Evolutionary conservation across 2,329 filamentous ascomycete species (phyloP).

Genomic region (Plenodomus tracheiphilus): DNA sequence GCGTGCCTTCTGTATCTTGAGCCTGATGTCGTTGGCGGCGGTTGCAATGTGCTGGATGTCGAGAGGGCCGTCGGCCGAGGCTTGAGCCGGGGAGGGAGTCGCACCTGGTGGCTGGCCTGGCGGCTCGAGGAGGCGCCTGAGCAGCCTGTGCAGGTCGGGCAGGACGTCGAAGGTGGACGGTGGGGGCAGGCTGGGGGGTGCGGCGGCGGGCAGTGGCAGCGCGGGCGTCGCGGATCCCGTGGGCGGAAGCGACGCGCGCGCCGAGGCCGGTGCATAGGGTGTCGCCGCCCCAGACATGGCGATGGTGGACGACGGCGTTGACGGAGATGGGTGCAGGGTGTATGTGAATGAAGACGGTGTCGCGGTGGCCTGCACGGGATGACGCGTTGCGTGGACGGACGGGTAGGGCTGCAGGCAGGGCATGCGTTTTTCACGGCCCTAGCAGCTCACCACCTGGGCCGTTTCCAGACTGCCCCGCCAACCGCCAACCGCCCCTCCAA

Average conservation of each 20-base stretch:
- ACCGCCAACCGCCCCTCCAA: slow-evolving; percentile 35
- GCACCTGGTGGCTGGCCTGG: slow-evolving; percentile 41
- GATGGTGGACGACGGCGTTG: too few species aligned
- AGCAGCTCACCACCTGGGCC: slow-evolving; percentile 4
- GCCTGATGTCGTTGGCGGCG: slow-evolving; percentile 77
- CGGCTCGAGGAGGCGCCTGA: slow-evolving; percentile 69
- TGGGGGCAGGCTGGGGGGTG: slow-evolving; percentile 65
- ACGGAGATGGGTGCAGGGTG: too few species aligned
- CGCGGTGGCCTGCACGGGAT: slow-evolving; percentile 20
- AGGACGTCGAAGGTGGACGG: slow-evolving; percentile 85
- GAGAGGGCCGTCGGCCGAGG: slow-evolving; percentile 46
- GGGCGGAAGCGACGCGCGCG: slow-evolving; percentile 34
- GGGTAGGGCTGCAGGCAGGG: slow-evolving; percentile 14
- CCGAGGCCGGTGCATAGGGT: slow-evolving; percentile 37
- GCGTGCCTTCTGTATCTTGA: slow-evolving; percentile 80
- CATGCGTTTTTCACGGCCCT: slow-evolving; percentile 23
- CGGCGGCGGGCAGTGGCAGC: slow-evolving; percentile 21
- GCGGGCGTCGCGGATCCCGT: slow-evolving; percentile 38
- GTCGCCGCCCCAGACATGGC: slow-evolving; percentile 41
- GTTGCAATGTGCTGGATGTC: slow-evolving; percentile 77
- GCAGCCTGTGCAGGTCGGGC: slow-evolving; percentile 76
- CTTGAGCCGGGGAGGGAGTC: slow-evolving; percentile 28
- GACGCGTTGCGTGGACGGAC: slow-evolving; percentile 24
- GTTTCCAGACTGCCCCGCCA: slow-evolving; percentile 19
- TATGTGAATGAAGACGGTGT: too few species aligned